Conservation (phyloP, 2,329 filamentous ascomycete species). For the Esteya vermicola region DNA sequence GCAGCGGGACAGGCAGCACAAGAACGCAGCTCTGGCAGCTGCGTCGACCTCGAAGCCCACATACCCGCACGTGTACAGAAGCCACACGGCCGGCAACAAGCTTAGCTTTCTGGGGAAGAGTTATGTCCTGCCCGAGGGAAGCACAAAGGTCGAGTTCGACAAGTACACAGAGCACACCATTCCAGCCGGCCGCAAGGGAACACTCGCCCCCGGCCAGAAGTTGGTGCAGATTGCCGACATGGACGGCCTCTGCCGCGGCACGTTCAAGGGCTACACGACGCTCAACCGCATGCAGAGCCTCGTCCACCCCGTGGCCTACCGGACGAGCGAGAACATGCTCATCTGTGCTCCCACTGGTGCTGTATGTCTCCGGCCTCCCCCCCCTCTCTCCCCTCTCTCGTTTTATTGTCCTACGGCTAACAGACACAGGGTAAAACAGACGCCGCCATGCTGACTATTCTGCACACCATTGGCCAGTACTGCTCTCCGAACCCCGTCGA, state of each 20-base stretch:
- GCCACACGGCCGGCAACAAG: slow-evolving; percentile 72
- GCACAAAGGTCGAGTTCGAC: slow-evolving; percentile 51
- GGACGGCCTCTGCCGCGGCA: slow-evolving; percentile 79
- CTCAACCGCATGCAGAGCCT: slow-evolving; percentile 98
- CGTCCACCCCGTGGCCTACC: slow-evolving; percentile 89
- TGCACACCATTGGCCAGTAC: slow-evolving; percentile 83
- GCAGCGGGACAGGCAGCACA: slow-evolving; percentile 68
- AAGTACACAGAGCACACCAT: slow-evolving; percentile 85
- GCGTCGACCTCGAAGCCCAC: slow-evolving; percentile 58
- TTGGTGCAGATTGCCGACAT: slow-evolving; percentile 68
- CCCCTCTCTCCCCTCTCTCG: too few relatives aligned
- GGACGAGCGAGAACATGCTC: slow-evolving; percentile 94
- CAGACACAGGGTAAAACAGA: slow-evolving; percentile 71
- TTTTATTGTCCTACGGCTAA: not conserved
- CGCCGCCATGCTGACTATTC: slow-evolving; percentile 88
- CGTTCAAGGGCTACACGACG: slow-evolving; percentile 85
- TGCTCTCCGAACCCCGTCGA: slow-evolving; percentile 67
- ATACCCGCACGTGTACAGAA: slow-evolving; percentile 89
- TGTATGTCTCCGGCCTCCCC: too few relatives aligned
- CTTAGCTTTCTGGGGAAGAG: slow-evolving; percentile 67
- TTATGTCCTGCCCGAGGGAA: slow-evolving; percentile 69
- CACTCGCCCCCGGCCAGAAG: slow-evolving; percentile 55
- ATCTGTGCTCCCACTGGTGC: slow-evolving; percentile 96
- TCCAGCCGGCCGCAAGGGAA: slow-evolving; percentile 68
- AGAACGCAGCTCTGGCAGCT: slow-evolving; percentile 56